Evolutionary conservation across 2,329 filamentous ascomycete species (phyloP), one percentile per base, ranked within the genome.

Genomic region (Phyllosticta paracitricarpa): DNA sequence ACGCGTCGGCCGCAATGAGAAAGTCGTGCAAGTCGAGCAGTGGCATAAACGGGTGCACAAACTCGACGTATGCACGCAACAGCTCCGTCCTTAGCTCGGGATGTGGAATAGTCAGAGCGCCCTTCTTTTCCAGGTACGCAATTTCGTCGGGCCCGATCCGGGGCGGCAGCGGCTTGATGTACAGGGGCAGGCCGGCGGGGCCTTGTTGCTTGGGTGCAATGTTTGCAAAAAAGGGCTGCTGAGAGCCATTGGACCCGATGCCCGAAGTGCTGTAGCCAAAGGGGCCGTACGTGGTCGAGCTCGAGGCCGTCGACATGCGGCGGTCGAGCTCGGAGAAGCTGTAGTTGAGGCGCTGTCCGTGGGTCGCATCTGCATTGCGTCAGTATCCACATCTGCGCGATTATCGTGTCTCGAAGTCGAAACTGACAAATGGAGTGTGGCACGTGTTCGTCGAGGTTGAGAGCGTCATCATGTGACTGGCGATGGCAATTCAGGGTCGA

Each of bases 21-120:
- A 86, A 83, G 33, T 86, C 83, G 64, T 84, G 80, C 56, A 86
- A 68, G 63, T 86, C 91, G 64, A 97, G 77, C 33, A 96, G 79
- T 25, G 93, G 93, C 90, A 97, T 96, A 72, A 90, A 97, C 0
- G 92, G 91, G 72, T 97, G 89, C 7, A 97, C 91, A 72, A 88
- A 96, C 76, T 96, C 89, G 64, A 93, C 82, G 68, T 94, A 97
- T 51, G 86, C 86, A 67, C 87, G 86, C 17, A 97, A 78, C 53
- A 97, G 81, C 63, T 91, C 91, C 71, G 89, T 90, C 68, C 93
- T 89, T 40, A 97, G 78, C 4, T 78, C 76, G 3, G 81, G 74
- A 51, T 83, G 80, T 2, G 93, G 93, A 51, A 97, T 82, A 1
- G 85, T 85, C 66, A 97, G 78, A 1, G 91, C 91, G 4, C 91